A percentile compares a stretch with the other conserved stretches of the same genome.
Evolutionary conservation across 2,329 filamentous ascomycete species (phyloP).

Genomic region (Colletotrichum sp.): DNA sequence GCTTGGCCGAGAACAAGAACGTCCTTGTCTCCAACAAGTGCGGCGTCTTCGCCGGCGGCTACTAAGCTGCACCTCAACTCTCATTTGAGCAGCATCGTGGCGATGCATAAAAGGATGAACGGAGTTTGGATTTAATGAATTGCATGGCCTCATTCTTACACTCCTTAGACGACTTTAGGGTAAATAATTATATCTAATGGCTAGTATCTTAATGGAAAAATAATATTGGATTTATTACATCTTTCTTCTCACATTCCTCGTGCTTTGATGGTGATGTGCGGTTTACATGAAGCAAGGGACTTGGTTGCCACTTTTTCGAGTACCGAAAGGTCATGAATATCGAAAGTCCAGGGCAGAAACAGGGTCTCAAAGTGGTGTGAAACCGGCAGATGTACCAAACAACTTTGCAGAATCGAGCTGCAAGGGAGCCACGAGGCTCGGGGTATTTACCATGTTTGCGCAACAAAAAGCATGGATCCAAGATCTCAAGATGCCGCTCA

Average conservation of each 20-base stretch:
- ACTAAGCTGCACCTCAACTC: conserved; percentile 4
- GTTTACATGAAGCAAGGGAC: neutral
- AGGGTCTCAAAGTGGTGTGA: neutral
- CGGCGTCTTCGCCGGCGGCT: conserved; percentile 34
- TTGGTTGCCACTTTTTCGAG: neutral
- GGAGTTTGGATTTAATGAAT: neutral
- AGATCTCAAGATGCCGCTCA: neutral
- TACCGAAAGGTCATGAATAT: neutral
- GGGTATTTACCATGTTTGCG: neutral
- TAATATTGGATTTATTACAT: neutral
- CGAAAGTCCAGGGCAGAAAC: neutral
- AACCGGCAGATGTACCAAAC: neutral
- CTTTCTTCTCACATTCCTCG: neutral
- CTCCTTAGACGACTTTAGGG: neutral
- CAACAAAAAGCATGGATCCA: neutral
- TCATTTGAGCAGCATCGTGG: neutral
- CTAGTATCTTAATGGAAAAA: neutral
- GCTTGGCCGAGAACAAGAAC: conserved; percentile 45
- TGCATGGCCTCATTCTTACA: neutral
- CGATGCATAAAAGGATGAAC: neutral
- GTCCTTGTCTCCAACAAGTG: conserved; percentile 45
- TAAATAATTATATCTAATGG: conserved; percentile 9
- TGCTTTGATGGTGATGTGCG: neutral
- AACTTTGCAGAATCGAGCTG: neutral
- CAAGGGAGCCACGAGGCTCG: neutral